Base-by-base conservation (phyloP, 345 rosid species). In the Brassica juncea region DNA sequence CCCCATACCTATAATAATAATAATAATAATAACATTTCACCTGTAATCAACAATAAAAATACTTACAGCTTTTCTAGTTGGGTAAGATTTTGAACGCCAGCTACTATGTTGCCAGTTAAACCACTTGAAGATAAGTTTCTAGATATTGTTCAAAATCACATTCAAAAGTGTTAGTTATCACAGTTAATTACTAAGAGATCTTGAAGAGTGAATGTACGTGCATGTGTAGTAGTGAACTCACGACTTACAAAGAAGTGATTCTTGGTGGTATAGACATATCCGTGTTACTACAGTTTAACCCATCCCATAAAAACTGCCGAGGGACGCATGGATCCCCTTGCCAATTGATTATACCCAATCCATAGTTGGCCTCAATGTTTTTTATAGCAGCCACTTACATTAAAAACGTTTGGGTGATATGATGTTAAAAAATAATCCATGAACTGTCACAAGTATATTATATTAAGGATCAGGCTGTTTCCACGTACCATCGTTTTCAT, bases 61-160 rank as follows among this genome's bases (percentile, higher is more conserved):
- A 76, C 89, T 84, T 80, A 88, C 92, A 87, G 39, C 35, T 39
- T 71, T 68, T 82, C 54, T 27, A 87, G 77, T 12, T 19, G 65
- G 0, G 78, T 71, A 52, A 87, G 86, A 7, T 39, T 76, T 14
- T 73, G 68, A 27, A 86, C 35, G 55, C 55, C 66, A 68, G 49
- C 5, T 21, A 85, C 15, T 64, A 86, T 77, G 15, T 12, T 61
- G 58, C 84, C 82, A 5, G 63, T 64, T 69, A 87, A 68, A 67
- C 84, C 82, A 71, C 74, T 80, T 4, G 86, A 84, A 5, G 85
- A 75, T 64, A 82, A 76, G 70, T 82, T 81, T 77, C 84, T 77
- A 25, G 35, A 19, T 0, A 21, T 23, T 23, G 7, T 35, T n/a
- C 10, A 73, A 44, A 59, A 19, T 2, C 35, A 42, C 6, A 65